Percentiles rank a stretch among this genome's conserved stretches.
phyloP scores from a whole-genome alignment of 768 basidiomycete genomes.

The Lactarius hengduanensis region DNA sequence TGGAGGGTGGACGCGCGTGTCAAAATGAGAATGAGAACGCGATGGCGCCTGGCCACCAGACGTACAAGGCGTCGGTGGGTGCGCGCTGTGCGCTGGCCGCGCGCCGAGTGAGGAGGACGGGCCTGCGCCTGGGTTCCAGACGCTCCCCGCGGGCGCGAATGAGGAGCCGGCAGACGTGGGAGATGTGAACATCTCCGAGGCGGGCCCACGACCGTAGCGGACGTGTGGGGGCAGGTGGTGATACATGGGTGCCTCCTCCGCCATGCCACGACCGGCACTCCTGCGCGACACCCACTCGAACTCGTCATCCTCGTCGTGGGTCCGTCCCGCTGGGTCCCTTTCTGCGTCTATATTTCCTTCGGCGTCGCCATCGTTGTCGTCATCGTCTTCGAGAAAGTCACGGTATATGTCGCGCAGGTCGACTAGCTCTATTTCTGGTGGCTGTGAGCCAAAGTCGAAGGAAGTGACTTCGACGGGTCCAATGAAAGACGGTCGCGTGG shows the following conservation, averaged over 20 bases:
- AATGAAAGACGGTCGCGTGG: constrained; percentile 87
- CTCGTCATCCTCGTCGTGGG: constrained; percentile 58
- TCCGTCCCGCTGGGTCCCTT: constrained; percentile 25
- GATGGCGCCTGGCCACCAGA: constrained; percentile 41
- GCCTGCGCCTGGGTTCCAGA: constrained; percentile 17
- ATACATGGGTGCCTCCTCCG: constrained; percentile 53
- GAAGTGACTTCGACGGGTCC: constrained; percentile 86
- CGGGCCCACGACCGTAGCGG: constrained; percentile 58
- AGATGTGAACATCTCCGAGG: constrained; percentile 58
- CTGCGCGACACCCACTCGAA: constrained; percentile 80
- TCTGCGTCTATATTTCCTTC: constrained; percentile 47
- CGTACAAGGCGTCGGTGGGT: constrained; percentile 31
- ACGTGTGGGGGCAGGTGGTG: constrained; percentile 73
- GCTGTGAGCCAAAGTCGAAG: constrained; percentile 79
- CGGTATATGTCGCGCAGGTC: constrained; percentile 93
- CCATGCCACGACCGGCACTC: constrained; percentile 54
- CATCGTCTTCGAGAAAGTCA: constrained; percentile 84
- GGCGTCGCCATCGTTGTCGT: constrained; percentile 41
- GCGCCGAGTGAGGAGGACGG: constrained; percentile 14
- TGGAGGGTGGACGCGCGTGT: background rate
- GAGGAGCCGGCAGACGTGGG: constrained; percentile 44
- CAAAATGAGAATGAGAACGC: constrained; percentile 38
- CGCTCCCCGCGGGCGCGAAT: background rate
- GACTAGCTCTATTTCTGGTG: constrained; percentile 86
- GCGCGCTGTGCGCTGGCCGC: constrained; percentile 33